Percentiles rank a stretch among this genome's conserved stretches.
Conservation (phyloP, 2,329 filamentous ascomycete genomes). For the Xylaria sp. region DNA sequence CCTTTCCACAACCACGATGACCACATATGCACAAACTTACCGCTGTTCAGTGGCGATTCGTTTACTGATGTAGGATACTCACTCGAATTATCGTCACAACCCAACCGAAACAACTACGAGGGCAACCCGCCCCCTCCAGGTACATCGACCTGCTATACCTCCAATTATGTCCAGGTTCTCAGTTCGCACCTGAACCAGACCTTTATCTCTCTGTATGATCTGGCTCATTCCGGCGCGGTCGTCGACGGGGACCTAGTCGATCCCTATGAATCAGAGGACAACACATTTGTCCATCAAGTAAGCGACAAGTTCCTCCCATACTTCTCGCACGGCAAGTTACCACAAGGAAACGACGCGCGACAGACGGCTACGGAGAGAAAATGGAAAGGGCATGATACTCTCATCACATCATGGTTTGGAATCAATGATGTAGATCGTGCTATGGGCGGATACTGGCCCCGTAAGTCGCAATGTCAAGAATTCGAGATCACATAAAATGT, state of each 20-base stretch:
- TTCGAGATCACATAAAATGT: too few relatives aligned
- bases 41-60: not conserved
- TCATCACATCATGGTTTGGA: slow-evolving; percentile 14
- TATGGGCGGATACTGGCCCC: slow-evolving; percentile 16
- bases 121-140: slow-evolving; percentile 13
- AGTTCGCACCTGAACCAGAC: slow-evolving; percentile 13
- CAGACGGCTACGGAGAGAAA: not conserved
- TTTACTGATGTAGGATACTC: slow-evolving; percentile 3
- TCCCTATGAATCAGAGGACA: slow-evolving; percentile 13
- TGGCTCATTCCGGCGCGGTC: slow-evolving; percentile 15
- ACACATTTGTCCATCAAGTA: slow-evolving; percentile 16
- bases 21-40: not conserved
- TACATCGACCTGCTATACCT: slow-evolving; percentile 12
- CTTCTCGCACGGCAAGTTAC: slow-evolving; percentile 8
- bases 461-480: not conserved
- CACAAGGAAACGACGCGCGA: not conserved
- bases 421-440: slow-evolving; percentile 18
- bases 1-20: not conserved
- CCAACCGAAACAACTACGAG: slow-evolving; percentile 9
- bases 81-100: slow-evolving; percentile 5
- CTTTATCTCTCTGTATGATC: slow-evolving; percentile 10
- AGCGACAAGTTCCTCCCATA: slow-evolving; percentile 17
- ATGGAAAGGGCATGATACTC: slow-evolving; percentile 10
- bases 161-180: slow-evolving; percentile 13
- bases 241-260: slow-evolving; percentile 13